Base-by-base conservation (phyloP, 2,329 filamentous ascomycete genomes). In the Apiospora saccharicola region DNA sequence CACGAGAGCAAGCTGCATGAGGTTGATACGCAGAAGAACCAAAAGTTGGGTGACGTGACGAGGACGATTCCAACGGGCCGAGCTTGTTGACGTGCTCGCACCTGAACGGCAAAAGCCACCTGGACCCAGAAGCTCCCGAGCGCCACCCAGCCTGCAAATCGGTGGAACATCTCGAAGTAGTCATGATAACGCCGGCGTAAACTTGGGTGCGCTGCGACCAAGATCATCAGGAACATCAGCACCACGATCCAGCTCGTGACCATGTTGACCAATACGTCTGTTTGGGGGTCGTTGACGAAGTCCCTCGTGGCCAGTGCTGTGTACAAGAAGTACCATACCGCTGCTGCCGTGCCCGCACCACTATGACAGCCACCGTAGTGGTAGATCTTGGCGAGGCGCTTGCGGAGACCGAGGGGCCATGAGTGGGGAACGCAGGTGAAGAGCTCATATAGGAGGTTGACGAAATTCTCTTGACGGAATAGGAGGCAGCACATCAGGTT, bases 1-100 rank as follows among this genome's bases (percentile, higher is more conserved):
- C 91, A 93, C 1, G 91, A 90, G 71, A 89, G 86, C 64, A 90
- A 81, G 69, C 92, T 85, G 72, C 88, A 85, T 43, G 83, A 71
- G 4, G 90, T 91, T 46, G 88, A 86, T 69, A 87, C 74, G 44
- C 87, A 74, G n/a, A 93, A 82, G 74, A 89, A 86, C 90, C 90
- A 93, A 79, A 93, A 78, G 30, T 77, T 76, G 0, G 79, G 78
- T 7, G 85, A 85, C 19, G 77, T 72, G 74, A 87, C 69, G 14
- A 91, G 78, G 53, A 80, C 78, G 14, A 72, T 12, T 7, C 77
- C 75, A 2, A 83, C 74, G 43, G 74, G 72, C 12, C 74, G 57
- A 16, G 79, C 72, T 26, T 80, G 78, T 13, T 77, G 76, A 67
- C 80, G 77, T 57, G 84, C 80, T 10, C 77, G 70, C 70, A 85